A percentile compares a stretch with the other conserved stretches of the same genome.
phyloP scores from a whole-genome alignment of 345 rosid species.

The Dovyalis caffra region DNA sequence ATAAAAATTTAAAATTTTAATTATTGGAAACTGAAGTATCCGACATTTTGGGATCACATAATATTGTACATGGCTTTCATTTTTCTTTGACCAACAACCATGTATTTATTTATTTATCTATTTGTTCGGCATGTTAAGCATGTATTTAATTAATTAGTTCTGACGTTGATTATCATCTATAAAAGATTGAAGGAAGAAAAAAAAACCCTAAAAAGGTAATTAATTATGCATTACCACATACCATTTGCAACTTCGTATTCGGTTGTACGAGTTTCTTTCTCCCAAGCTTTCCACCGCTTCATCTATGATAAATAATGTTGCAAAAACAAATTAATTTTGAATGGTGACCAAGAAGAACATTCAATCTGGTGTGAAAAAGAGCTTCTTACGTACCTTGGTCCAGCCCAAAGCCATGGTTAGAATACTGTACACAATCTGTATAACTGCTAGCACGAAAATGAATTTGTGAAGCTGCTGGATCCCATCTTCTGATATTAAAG shows the following conservation, averaged over 20 bases:
- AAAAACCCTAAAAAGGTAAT: background rate
- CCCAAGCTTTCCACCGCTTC: conserved; percentile 35
- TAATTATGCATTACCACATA: background rate
- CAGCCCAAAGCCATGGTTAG: conserved; percentile 34
- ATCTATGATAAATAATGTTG: conserved; percentile 4
- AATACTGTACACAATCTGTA: conserved; percentile 36
- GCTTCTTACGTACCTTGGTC: conserved; percentile 30
- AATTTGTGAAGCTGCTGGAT: conserved; percentile 15
- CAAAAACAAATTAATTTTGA: background rate
- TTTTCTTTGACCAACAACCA: too few relatives aligned
- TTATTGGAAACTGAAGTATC: too few relatives aligned
- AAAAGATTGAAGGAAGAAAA: too few relatives aligned
- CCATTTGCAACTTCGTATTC: conserved; percentile 27
- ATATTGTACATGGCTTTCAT: too few relatives aligned
- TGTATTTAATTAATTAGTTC: too few relatives aligned
- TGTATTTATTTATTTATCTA: too few relatives aligned
- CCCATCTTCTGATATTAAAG: conserved; percentile 19
- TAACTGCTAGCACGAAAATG: conserved; percentile 38
- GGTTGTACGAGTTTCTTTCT: conserved; percentile 25
- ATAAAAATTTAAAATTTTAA: too few relatives aligned
- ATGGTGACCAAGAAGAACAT: too few relatives aligned
- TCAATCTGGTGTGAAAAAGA: background rate
- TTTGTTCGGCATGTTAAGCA: too few relatives aligned
- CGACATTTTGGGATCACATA: too few relatives aligned
- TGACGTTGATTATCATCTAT: too few relatives aligned